Evolutionary conservation across 139 green algal genomes (phyloP), one percentile per base, ranked within the genome.

Genomic region (Picochlorum sp.): DNA sequence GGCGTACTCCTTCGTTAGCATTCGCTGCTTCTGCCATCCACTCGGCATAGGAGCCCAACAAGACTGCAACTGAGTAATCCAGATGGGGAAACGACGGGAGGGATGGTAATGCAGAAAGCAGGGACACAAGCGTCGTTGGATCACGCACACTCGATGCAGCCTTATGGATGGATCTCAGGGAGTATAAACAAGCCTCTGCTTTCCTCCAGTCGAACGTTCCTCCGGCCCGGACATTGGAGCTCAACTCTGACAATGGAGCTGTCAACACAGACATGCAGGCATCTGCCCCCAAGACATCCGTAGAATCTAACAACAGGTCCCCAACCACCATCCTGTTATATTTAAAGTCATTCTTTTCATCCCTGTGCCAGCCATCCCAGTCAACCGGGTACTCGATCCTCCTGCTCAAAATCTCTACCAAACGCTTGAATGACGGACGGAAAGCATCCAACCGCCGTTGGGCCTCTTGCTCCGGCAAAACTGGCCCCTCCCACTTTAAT

Each of bases 271-370:
- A 28, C 65, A 90, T 68, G 37, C 65, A 83, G 46, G 60, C 50
- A 21, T 49, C 56, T 14, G 58, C 66, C 3, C 81, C 82, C 58
- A 92, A 54, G 49, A 88, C 84, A 6, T 67, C 58, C 51, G 81
- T 75, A 0, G 79, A 74, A 60, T 95, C 88, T 0, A 80, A 61
- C 28, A 95, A 66, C 20, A 85, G 77, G 64, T 93, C 86, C 1
- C 74, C 80, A 4, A 93, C 72, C 23, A 74, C 69, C 16, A 68
- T 49, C 30, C 71, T 66, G 37, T 28, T 62, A 10, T 75, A 64
- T 61, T 85, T 87, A 69, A 92, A 93, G 30, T 93, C 86, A 15
- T 59, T 61, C 30, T 72, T 66, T 61, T 88, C 80, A 24, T 93
- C 84, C 15, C 72, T 72, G n/a, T 78, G 66, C 84, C 69, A 83